Percentiles rank a stretch among this genome's conserved stretches.
Evolutionary conservation across 768 basidiomycete genomes (phyloP).

Genomic region (Tylopilus subfusipes): DNA sequence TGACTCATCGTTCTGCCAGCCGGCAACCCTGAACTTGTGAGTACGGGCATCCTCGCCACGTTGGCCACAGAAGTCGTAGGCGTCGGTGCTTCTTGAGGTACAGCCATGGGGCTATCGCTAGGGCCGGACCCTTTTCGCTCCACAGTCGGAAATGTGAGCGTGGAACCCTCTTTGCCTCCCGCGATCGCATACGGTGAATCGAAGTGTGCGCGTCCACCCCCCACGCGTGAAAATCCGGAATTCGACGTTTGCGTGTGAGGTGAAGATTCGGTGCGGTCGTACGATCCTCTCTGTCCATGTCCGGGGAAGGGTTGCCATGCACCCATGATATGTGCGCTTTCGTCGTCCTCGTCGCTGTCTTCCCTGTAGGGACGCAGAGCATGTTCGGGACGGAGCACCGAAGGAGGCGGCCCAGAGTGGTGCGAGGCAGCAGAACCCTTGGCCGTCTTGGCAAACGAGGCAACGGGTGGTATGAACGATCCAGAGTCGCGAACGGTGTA

Average conservation of each 20-base stretch:
- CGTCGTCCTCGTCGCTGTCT: conserved; percentile 71
- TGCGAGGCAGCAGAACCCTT: conserved; percentile 33
- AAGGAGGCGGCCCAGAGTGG: conserved; percentile 55
- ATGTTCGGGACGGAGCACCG: conserved; percentile 76
- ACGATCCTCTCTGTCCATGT: conserved; percentile 24
- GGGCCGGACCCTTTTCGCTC: conserved; percentile 38
- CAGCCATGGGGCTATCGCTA: conserved; percentile 18
- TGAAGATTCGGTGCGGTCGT: conserved; percentile 25
- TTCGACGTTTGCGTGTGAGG: conserved; percentile 30
- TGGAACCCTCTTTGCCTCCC: conserved; percentile 45
- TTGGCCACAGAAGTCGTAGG: conserved; percentile 49
- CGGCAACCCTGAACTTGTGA: conserved; percentile 37
- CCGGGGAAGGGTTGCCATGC: conserved; percentile 83
- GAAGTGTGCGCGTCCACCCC: conserved; percentile 83
- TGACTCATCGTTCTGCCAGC: conserved; percentile 78
- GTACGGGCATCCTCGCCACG: conserved; percentile 41
- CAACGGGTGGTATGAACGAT: conserved; percentile 46
- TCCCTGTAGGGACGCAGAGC: conserved; percentile 72
- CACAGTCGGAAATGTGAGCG: conserved; percentile 64
- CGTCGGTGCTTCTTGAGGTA: conserved; percentile 41
- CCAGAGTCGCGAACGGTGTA: conserved; percentile 39
- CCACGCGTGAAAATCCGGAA: conserved; percentile 81
- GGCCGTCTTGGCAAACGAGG: conserved; percentile 28
- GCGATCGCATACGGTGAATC: conserved; percentile 82
- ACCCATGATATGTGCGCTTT: conserved; percentile 81